phyloP scores from a whole-genome alignment of 2,329 filamentous ascomycete genomes.

The Penicillium sumatraense region DNA sequence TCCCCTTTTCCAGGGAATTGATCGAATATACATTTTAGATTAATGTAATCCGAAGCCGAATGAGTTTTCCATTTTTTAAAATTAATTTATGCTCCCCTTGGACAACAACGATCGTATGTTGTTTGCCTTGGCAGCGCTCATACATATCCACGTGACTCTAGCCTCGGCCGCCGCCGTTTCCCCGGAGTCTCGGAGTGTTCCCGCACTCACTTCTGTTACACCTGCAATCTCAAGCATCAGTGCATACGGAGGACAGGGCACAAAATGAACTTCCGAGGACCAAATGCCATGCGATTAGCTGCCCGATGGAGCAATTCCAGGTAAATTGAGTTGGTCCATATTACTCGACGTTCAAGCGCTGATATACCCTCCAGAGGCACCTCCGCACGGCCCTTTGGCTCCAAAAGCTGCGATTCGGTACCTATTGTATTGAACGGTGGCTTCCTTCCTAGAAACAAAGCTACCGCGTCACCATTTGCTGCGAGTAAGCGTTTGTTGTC shows the following conservation, averaged over 20 bases:
- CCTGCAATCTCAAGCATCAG: not conserved
- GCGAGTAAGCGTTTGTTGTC: not conserved
- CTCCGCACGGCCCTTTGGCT: conserved; percentile 5
- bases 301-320: conserved; percentile 1
- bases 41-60: too few relatives aligned
- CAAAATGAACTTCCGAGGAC: not conserved
- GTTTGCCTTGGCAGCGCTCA: not conserved
- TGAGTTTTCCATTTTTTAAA: too few relatives aligned
- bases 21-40: too few relatives aligned
- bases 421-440: not conserved
- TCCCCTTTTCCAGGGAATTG: too few relatives aligned
- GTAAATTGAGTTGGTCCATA: not conserved
- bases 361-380: conserved; percentile 1
- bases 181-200: conserved; percentile 13
- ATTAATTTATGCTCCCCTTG: too few relatives aligned
- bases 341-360: not conserved
- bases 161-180: conserved; percentile 3
- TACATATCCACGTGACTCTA: conserved; percentile 13
- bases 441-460: not conserved
- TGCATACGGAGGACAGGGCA: not conserved
- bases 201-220: conserved; percentile 8
- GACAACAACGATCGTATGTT: too few relatives aligned
- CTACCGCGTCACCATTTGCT: not conserved
- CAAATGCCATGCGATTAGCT: not conserved
- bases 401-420: conserved; percentile 9